Percentiles rank a stretch among this genome's conserved stretches.
phyloP scores from a whole-genome alignment of 1,284 basidiomycete genomes.

The Phellinidium pouzarii region DNA sequence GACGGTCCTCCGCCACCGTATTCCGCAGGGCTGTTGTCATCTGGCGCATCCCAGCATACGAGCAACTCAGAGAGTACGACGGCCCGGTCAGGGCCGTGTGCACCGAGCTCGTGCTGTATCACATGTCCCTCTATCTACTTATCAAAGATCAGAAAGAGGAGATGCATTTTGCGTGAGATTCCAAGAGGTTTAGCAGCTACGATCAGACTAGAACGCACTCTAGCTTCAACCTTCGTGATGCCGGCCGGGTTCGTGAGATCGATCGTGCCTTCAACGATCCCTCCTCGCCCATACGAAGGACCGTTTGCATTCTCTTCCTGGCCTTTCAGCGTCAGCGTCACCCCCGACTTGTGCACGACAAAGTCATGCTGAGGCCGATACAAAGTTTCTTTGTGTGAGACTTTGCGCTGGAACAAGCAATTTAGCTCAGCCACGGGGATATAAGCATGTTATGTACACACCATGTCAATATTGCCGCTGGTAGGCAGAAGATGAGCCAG shows the following conservation, averaged over 20 bases:
- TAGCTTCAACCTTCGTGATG: constrained; percentile 15
- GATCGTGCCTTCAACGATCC: constrained; percentile 14
- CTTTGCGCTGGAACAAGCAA: too few relatives aligned
- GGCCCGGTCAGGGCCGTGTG: constrained; percentile 3
- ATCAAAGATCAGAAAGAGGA: background rate
- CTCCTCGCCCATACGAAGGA: constrained; percentile 12
- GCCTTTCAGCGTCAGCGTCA: constrained; percentile 14
- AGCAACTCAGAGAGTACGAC: constrained; percentile 14
- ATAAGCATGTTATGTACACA: too few relatives aligned
- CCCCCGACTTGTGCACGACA: background rate
- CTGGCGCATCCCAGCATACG: constrained; percentile 14
- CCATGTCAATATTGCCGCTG: too few relatives aligned
- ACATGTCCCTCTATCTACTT: constrained; percentile 17
- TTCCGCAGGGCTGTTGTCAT: background rate
- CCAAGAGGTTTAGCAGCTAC: background rate
- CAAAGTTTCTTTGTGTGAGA: background rate
- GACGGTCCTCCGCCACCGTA: too few relatives aligned
- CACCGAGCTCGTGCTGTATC: constrained; percentile 3
- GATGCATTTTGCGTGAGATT: background rate
- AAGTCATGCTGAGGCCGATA: background rate
- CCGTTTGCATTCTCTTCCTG: constrained; percentile 5
- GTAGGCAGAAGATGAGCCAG: too few relatives aligned
- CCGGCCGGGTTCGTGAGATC: constrained; percentile 4
- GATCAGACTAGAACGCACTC: constrained; percentile 7
- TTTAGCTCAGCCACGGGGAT: too few relatives aligned